Evolutionary conservation across 1,139 yeast species (phyloP).

Genomic region (Ashbya aceris): DNA sequence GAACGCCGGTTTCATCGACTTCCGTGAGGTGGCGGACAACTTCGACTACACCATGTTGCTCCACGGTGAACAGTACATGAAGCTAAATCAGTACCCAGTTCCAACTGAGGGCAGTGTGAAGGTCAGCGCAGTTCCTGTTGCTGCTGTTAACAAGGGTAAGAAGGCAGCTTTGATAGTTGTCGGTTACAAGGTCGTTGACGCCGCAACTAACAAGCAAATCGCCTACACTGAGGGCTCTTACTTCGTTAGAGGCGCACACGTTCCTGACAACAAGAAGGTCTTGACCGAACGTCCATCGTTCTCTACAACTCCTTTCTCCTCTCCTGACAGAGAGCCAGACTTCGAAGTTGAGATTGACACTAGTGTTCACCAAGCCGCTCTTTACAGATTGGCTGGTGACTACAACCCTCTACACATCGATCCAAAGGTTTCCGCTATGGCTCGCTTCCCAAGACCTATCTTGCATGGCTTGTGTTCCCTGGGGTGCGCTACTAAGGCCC

Average conservation of each 20-base stretch:
- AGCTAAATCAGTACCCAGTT: constrained; percentile 67
- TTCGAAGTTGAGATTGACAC: constrained; percentile 53
- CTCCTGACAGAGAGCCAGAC: constrained; percentile 64
- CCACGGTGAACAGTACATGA: constrained; percentile 94
- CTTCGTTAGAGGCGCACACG: constrained; percentile 72
- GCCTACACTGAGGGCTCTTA: constrained; percentile 80
- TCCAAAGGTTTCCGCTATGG: constrained; percentile 82
- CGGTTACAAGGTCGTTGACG: constrained; percentile 65
- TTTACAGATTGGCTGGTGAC: constrained; percentile 89
- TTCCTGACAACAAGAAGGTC: constrained; percentile 37
- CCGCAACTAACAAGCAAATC: constrained; percentile 55
- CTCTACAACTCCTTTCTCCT: constrained; percentile 35
- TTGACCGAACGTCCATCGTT: constrained; percentile 44
- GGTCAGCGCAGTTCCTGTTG: constrained; percentile 60
- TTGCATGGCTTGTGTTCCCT: constrained; percentile 87
- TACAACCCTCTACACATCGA: constrained; percentile 93
- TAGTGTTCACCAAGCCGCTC: constrained; percentile 71
- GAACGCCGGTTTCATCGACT: constrained; percentile 43
- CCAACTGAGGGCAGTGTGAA: constrained; percentile 60
- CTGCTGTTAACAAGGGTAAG: constrained; percentile 78
- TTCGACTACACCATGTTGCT: constrained; percentile 83
- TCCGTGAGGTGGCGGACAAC: constrained; percentile 56
- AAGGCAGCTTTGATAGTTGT: constrained; percentile 77
- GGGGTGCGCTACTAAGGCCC: constrained; percentile 71
- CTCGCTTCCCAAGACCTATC: constrained; percentile 78